Base-by-base conservation (phyloP, 768 basidiomycete genomes). In the Hirschioporus abietinus region DNA sequence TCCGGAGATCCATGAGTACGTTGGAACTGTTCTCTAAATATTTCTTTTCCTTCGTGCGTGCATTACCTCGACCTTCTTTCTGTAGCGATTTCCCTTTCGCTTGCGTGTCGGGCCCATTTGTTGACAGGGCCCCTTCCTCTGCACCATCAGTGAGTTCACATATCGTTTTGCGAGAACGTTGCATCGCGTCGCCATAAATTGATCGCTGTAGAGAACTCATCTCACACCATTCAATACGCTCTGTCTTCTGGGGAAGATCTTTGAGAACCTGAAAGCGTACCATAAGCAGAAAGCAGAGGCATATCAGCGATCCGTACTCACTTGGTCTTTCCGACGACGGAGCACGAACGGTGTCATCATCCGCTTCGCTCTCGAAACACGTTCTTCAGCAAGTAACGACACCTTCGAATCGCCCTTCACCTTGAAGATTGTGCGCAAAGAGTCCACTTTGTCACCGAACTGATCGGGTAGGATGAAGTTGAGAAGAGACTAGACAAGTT, bases 331-430 rank as follows among this genome's bases (percentile, higher is more conserved):
- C 71, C 96, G 86, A 67, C 97, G 86, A n/a, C 97, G 90, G 23
- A 99, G 82, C 25, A 99, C 96, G 75, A 99, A 99, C 0, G 97
- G 97, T 7, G 95, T 97, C 92, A 99, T 95, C 95, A 99, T 98
- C 76, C 94, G 95, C 79, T 98, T 96, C 7, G 97, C 97, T 68
- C 96, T 81, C 23, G 93, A 94, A 25, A 98, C 92, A 63, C 97
- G 91, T 74, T 96, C 91, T 73, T 93, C 90, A 4, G 96, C 93
- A 26, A 99, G 88, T 25, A 98, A 77, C 27, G 92, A 91, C 63
- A 92, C 86, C 67, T 92, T 92, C 15, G 92, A 89, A 72, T 96
- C 93, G n/a, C 94, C 93, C 69, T 93, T 94, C 42, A 93, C 93
- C 76, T 97, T 99, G 86, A 99, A 99, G 70, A 99, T 96, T 7